These are phyloP conservation scores for Gremmenia infestans DNA, from an alignment of 2,329 filamentous ascomycete species.

Conservation along the genomic window DNA sequence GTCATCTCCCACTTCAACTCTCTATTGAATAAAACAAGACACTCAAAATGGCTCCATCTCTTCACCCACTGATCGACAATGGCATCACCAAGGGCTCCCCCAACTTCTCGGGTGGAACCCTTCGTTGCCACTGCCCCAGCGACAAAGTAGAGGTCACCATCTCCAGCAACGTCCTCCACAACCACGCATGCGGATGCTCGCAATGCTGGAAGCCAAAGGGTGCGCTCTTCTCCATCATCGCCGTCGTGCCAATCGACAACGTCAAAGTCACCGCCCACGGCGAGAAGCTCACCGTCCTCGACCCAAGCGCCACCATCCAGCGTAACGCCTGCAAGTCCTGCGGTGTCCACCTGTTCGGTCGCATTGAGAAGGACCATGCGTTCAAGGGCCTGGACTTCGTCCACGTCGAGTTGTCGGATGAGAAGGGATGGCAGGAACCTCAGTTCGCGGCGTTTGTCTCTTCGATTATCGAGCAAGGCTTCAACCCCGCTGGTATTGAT, in stretches of 20 bases:
- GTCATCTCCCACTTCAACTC: too few relatives aligned
- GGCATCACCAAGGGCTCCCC: constrained; percentile 52
- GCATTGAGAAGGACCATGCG: constrained; percentile 58
- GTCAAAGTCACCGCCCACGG: constrained; percentile 52
- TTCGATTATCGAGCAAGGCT: constrained; percentile 65
- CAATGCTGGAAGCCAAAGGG: constrained; percentile 67
- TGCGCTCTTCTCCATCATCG: constrained; percentile 60
- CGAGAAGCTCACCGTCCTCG: constrained; percentile 53
- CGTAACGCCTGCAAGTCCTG: constrained; percentile 57
- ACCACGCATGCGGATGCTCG: constrained; percentile 67
- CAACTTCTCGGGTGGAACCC: constrained; percentile 54
- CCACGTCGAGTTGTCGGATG: constrained; percentile 55
- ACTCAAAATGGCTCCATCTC: constrained; percentile 36
- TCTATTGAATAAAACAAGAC: background rate
- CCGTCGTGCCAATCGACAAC: constrained; percentile 51
- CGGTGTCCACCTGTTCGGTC: constrained; percentile 58
- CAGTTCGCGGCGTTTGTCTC: constrained; percentile 66
- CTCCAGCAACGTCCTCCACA: constrained; percentile 55
- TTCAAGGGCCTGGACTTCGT: constrained; percentile 69
- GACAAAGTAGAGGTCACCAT: constrained; percentile 55
- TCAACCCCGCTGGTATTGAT: constrained; percentile 48
- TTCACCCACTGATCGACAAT: constrained; percentile 60
- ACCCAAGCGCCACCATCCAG: constrained; percentile 52
- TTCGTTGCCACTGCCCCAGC: constrained; percentile 54
- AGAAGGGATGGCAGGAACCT: constrained; percentile 65